Evolutionary conservation across 2,329 filamentous ascomycete genomes (phyloP).

Genomic region (Trichoderma citrinoviride): DNA sequence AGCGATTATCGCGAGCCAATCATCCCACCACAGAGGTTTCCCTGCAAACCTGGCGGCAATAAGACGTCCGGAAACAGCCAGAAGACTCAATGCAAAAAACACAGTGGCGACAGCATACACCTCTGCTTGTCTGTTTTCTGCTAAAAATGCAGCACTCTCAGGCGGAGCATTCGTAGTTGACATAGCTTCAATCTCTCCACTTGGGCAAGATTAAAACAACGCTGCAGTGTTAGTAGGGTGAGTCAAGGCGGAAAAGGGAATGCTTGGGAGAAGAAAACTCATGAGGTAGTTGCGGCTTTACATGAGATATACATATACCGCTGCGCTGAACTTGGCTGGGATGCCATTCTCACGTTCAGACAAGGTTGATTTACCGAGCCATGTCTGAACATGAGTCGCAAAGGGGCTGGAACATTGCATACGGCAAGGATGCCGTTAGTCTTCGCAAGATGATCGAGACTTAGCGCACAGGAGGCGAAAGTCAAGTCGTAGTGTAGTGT

Average conservation of each 20-base stretch:
- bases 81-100: not conserved
- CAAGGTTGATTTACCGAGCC: too few species aligned
- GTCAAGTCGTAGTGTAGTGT: not conserved
- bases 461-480: not conserved
- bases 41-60: not conserved
- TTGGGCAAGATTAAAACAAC: too few species aligned
- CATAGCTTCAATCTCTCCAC: not conserved
- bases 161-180: not conserved
- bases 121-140: not conserved
- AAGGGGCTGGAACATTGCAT: not conserved
- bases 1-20: not conserved
- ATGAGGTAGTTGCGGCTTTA: too few species aligned
- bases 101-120: not conserved
- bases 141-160: not conserved
- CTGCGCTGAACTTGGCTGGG: too few species aligned
- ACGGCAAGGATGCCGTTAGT: not conserved
- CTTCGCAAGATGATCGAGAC: too few species aligned
- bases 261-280: too few species aligned
- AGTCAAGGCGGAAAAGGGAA: not conserved
- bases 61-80: not conserved
- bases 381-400: too few species aligned
- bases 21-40: not conserved
- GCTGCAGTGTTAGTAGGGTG: not conserved
- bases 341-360: too few species aligned
- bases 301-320: too few species aligned